Base-by-base conservation (phyloP, 1,139 yeast genomes). In the Geotrichum restrictum region DNA sequence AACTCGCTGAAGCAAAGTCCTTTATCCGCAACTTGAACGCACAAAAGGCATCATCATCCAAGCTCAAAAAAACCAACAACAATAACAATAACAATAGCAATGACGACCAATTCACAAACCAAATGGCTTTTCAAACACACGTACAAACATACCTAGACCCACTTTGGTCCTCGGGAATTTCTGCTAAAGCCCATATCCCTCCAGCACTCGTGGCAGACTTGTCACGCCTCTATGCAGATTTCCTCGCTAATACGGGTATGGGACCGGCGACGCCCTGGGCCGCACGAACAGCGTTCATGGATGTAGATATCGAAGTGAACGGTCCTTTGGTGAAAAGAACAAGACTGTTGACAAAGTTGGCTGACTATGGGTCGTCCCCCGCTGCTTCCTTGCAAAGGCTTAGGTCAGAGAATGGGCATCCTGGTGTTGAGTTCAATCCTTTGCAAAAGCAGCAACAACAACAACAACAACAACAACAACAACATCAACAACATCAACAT, bases 241-340 rank as follows among this genome's bases (percentile, higher is more conserved):
- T 50, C 19, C 29, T 50, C 6, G 37, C 31, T 1, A 19, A 24
- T 11, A 31, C 33, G 16, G 37, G 49, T 16, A 18, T 14, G n/a
- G 53, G 53, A 11, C 53, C 53, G 10, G 50, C 44, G 2, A 36
- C 46, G 4, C 50, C 50, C 8, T 49, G 49, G 49, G 36, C 53
- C 11, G 46, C 49, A 2, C 41, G 48, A 16, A 41, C 53, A 13
- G 43, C 53, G 31, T 45, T 45, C 48, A 52, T 66, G 41, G 61
- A 60, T 22, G 65, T 73, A 1, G 75, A 73, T 48, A 50, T 57
- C 8, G 71, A 71, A 51, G 60, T 65, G 19, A 63, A 66, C 49
- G 74, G 74, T 3, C 69, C 71, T 1, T 60, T 65, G 41, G 53
- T 62, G 24, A 60, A 61, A 14, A 64, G 62, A 18, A 56, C 55